These are phyloP conservation scores for fission yeast (Schizosaccharomyces pombe) DNA, from an alignment of 805 yeast genomes.

Conservation along the genomic window ASM294v3 CU329670.1:3537001-3537500, in stretches of 20 bases:
- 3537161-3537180: neutral
- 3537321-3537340: neutral
- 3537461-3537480: neutral
- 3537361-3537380: neutral
- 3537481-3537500: neutral
- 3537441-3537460: neutral
- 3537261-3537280: neutral
- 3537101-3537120: conserved; percentile 1
- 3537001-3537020: no score
- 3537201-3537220: neutral
- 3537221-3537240: conserved; percentile 1
- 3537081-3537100: neutral
- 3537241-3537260: conserved; percentile 2
- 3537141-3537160: neutral
- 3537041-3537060: neutral
- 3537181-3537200: neutral
- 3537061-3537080: conserved; percentile 1
- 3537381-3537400: no score
- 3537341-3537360: neutral
- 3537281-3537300: conserved; percentile 3
- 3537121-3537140: neutral
- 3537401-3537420: neutral
- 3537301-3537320: neutral
- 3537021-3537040: neutral
- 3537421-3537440: neutral